Evolutionary conservation across 1,284 basidiomycete genomes (phyloP).

Genomic region (Phenoliferia sp.): DNA sequence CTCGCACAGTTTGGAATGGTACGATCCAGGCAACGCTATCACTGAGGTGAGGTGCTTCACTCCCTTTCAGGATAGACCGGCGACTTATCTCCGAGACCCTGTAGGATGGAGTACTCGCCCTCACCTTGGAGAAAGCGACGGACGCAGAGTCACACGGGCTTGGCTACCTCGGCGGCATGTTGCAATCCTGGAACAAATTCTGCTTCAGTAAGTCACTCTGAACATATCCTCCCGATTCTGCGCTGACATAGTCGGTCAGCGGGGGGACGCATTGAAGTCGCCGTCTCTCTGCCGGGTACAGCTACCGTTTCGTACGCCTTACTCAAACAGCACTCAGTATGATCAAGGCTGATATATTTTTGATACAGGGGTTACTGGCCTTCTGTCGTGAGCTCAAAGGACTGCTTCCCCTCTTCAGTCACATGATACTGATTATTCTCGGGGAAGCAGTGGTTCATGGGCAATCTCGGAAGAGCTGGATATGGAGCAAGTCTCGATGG

Average conservation of each 20-base stretch:
- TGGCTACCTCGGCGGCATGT: constrained; percentile 51
- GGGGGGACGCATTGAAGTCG: constrained; percentile 64
- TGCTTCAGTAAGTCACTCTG: background rate
- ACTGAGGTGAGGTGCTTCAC: constrained; percentile 47
- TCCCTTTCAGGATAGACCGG: background rate
- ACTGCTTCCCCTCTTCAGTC: background rate
- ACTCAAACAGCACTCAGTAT: too few relatives aligned
- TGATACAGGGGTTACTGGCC: background rate
- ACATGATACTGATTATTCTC: too few relatives aligned
- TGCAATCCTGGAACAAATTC: constrained; percentile 59
- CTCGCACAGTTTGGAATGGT: constrained; percentile 4
- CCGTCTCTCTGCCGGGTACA: constrained; percentile 69
- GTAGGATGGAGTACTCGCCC: constrained; percentile 63
- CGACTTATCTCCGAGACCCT: background rate
- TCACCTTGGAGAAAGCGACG: constrained; percentile 61
- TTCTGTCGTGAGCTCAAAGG: background rate
- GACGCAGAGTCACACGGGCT: constrained; percentile 56
- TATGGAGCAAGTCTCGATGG: constrained; percentile 77
- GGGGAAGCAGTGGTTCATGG: constrained; percentile 6
- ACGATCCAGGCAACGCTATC: constrained; percentile 72
- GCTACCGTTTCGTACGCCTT: background rate
- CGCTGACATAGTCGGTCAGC: constrained; percentile 19
- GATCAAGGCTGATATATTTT: too few relatives aligned
- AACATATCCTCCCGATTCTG: background rate
- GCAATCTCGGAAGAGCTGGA: constrained; percentile 78